phyloP scores from a whole-genome alignment of 495 filamentous ascomycete genomes.

The Neurospora sp. region DNA sequence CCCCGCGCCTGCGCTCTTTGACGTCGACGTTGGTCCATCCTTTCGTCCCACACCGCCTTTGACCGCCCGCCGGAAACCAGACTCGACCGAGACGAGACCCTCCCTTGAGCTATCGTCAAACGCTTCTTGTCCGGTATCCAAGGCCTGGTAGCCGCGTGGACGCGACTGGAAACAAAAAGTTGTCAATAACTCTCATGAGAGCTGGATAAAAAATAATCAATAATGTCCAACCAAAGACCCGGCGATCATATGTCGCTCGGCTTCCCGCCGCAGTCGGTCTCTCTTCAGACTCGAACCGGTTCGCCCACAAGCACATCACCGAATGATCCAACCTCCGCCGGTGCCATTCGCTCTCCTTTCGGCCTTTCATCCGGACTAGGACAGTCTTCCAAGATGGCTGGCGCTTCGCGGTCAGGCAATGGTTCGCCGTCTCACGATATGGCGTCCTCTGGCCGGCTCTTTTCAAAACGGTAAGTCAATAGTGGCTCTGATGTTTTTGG shows the following conservation, averaged over 20 bases:
- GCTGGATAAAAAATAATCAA: constrained; percentile 52
- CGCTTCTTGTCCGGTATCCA: constrained; percentile 2
- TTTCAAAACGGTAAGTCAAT: constrained; percentile 75
- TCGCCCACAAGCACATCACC: constrained; percentile 86
- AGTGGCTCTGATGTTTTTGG: neutral
- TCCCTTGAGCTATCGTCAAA: constrained; percentile 1
- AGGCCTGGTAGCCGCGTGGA: constrained; percentile 6
- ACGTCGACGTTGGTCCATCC: constrained; percentile 4
- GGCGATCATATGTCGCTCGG: constrained; percentile 60
- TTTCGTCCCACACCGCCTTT: constrained; percentile 2
- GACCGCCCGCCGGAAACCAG: neutral
- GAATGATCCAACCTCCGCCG: constrained; percentile 61
- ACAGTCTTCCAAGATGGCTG: constrained; percentile 56
- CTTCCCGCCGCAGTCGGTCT: constrained; percentile 50
- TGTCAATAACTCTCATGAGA: constrained; percentile 29
- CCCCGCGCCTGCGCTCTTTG: neutral
- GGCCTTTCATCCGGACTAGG: constrained; percentile 54
- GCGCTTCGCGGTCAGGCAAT: constrained; percentile 71
- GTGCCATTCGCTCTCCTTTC: constrained; percentile 64
- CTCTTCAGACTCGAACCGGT: constrained; percentile 61
- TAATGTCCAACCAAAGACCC: constrained; percentile 92
- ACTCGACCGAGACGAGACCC: neutral
- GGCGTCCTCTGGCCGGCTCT: constrained; percentile 60
- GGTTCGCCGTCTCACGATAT: constrained; percentile 94
- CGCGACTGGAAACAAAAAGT: constrained; percentile 3